These are phyloP conservation scores for Leccinum subtestaceum DNA, from an alignment of 768 basidiomycete genomes.

Conservation along the genomic window DNA sequence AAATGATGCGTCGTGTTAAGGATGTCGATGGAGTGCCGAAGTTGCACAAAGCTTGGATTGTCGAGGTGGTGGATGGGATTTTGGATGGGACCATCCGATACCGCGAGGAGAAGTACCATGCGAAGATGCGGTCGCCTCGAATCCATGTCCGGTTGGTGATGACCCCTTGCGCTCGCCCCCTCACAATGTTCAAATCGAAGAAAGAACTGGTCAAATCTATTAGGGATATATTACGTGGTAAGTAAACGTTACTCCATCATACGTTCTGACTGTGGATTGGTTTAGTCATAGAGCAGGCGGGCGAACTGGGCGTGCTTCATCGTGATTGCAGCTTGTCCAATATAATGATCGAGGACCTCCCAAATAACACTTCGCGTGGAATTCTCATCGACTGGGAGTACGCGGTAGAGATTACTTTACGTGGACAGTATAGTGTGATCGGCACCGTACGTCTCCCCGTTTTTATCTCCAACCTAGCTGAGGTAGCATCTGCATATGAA, in stretches of 20 bases:
- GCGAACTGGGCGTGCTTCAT: not conserved
- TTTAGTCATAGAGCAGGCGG: not conserved
- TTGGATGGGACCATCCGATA: not conserved
- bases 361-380: not conserved
- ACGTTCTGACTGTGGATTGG: not conserved
- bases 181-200: not conserved
- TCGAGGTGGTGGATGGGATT: not conserved
- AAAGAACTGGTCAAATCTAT: not conserved
- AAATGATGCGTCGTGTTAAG: not conserved
- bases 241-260: not conserved
- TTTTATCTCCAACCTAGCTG: no score
- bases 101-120: not conserved
- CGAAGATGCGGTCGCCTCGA: not conserved
- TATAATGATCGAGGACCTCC: not conserved
- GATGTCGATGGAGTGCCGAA: not conserved
- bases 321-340: not conserved
- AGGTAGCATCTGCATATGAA: not conserved
- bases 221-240: not conserved
- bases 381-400: not conserved
- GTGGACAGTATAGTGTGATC: not conserved
- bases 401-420: not conserved
- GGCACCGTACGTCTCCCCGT: not conserved
- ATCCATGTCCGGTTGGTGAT: not conserved
- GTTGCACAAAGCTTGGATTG: not conserved
- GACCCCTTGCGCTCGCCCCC: not conserved